Base-by-base conservation (phyloP, 768 basidiomycete genomes). In the Fistulinella prunicolor region DNA sequence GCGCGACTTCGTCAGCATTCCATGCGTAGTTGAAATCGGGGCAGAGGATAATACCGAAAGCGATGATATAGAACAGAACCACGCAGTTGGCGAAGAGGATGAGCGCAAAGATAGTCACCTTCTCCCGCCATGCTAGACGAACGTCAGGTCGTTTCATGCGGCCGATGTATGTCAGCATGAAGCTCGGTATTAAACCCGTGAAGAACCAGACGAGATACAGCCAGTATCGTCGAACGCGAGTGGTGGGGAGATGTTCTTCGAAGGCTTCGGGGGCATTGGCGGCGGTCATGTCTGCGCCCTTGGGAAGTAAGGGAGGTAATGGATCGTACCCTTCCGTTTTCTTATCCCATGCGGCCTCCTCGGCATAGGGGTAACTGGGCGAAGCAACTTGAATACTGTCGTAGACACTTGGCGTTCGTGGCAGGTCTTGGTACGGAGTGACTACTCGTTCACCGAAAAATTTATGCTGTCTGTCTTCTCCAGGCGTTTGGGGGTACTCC, bases 141-240 rank as follows among this genome's bases (percentile, higher is more conserved):
- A 85, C 69, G 59, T 85, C 83, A 19, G 82, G 79, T 9, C 83
- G 78, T 61, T 83, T 83, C 83, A 85, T 82, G 16, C 79, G 73
- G 6, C 83, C 82, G 39, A 83, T 30, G 41, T 67, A 63, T 38
- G 61, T 61, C 26, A 85, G 70, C 4, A 73, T 50, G 52, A 83
- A 79, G 21, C 67, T 54, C 0, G 84, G 84, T 14, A 84, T 76
- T 67, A 76, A 77, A 67, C 72, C 79, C 0, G 84, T 85, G 36
- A 69, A 54, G 5, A 70, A 20, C 76, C 78, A 73, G 20, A 82
- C 82, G 38, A 79, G 59, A 24, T 69, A 70, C 6, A 85, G 66
- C 83, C 83, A 85, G 65, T 78, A 76, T 42, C 80, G 69, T 36
- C 83, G 73, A 10, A 77, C 65, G 9, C 73, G 68, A 26, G 75